phyloP scores from a whole-genome alignment of 2,329 filamentous ascomycete species.

The Didymella exigua region DNA sequence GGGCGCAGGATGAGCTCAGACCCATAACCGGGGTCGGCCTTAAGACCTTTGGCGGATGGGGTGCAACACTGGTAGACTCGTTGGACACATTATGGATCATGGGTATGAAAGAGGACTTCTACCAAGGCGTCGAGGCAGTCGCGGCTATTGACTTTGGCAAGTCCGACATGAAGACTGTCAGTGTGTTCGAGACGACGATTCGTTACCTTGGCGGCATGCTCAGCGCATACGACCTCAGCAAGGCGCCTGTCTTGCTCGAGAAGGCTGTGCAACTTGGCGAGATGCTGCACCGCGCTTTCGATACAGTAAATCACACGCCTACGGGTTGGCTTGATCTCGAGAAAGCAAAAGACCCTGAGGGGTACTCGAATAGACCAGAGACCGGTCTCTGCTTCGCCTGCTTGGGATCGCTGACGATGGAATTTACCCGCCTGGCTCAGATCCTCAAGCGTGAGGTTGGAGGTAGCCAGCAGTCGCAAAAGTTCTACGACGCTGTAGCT shows the following conservation, averaged over 20 bases:
- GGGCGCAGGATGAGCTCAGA: constrained; percentile 55
- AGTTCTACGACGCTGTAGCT: constrained; percentile 47
- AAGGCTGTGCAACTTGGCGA: constrained; percentile 48
- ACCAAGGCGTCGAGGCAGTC: constrained; percentile 53
- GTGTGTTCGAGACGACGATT: constrained; percentile 60
- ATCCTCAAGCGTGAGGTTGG: constrained; percentile 14
- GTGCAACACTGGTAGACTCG: constrained; percentile 54
- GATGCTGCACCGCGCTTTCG: constrained; percentile 56
- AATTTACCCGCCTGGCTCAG: constrained; percentile 48
- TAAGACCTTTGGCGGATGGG: constrained; percentile 57
- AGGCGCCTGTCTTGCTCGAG: constrained; percentile 42
- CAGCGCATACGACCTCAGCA: constrained; percentile 47
- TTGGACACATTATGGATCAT: constrained; percentile 57
- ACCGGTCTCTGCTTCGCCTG: constrained; percentile 53
- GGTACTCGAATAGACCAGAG: constrained; percentile 44
- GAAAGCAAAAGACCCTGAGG: constrained; percentile 35
- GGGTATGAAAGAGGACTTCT: constrained; percentile 55
- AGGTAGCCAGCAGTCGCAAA: constrained; percentile 36
- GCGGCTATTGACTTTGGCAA: constrained; percentile 53
- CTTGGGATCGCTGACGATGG: constrained; percentile 53
- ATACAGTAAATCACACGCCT: constrained; percentile 53
- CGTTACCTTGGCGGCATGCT: constrained; percentile 48
- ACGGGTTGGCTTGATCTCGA: constrained; percentile 51
- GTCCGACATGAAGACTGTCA: constrained; percentile 49
- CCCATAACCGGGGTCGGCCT: constrained; percentile 48